phyloP scores from a whole-genome alignment of 192 early-diverging fungal genomes.

The Backusella australiensis region DNA sequence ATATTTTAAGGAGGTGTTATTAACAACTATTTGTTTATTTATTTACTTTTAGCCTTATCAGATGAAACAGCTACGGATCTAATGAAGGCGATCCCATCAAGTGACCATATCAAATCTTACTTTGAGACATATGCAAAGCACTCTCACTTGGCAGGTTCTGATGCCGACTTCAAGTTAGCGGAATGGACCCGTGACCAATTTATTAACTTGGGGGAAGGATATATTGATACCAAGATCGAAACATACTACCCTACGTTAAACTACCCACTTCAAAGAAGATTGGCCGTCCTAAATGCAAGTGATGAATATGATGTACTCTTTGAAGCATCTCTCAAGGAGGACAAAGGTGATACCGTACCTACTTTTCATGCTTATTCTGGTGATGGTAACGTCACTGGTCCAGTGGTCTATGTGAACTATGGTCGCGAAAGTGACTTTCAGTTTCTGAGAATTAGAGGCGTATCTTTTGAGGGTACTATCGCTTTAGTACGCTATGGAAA shows the following conservation, averaged over 20 bases:
- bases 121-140: not conserved
- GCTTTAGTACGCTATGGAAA: constrained; percentile 58
- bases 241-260: constrained; percentile 57
- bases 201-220: constrained; percentile 39
- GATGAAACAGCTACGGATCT: not conserved
- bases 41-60: not conserved
- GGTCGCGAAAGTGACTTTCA: constrained; percentile 52
- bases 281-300: constrained; percentile 36
- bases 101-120: constrained; percentile 1
- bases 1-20: not conserved
- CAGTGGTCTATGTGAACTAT: constrained; percentile 64
- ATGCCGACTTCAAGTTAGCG: constrained; percentile 41
- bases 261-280: constrained; percentile 44
- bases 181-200: constrained; percentile 50
- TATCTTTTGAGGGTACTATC: constrained; percentile 21
- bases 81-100: constrained; percentile 9
- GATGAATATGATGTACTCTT: not conserved
- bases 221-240: constrained; percentile 45
- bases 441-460: constrained; percentile 36
- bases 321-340: not conserved
- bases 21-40: not conserved
- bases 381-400: constrained; percentile 55
- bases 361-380: constrained; percentile 63
- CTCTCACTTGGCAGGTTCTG: constrained; percentile 52
- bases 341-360: constrained; percentile 36